These are phyloP conservation scores for Omphalea diandra DNA, from an alignment of 441 rosid genomes.

Conservation along the genomic window DNA sequence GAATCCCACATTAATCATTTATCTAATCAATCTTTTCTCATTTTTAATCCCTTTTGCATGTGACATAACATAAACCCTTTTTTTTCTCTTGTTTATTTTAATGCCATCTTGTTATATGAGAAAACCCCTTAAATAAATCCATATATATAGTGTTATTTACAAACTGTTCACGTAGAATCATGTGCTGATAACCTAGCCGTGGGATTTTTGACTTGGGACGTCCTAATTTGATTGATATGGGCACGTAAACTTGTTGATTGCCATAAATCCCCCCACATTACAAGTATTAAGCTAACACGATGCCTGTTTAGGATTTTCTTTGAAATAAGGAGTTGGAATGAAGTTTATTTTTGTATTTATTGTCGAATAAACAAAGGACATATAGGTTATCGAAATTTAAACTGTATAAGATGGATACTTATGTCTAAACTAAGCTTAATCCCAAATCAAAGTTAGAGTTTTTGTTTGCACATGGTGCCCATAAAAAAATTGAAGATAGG, in stretches of 20 bases:
- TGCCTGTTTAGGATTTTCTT: too few species aligned
- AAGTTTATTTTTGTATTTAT: too few species aligned
- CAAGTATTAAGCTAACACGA: too few species aligned
- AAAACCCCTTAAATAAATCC: conserved; percentile 3
- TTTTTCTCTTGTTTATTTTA: too few species aligned
- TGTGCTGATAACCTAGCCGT: conserved; percentile 21
- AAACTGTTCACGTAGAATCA: conserved; percentile 21
- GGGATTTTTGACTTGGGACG: not conserved
- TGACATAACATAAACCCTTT: conserved; percentile 31
- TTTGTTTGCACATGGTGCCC: too few species aligned
- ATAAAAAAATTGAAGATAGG: not conserved
- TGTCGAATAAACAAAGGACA: too few species aligned
- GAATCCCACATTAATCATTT: conserved; percentile 40
- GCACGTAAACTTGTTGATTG: not conserved
- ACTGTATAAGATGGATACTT: too few species aligned
- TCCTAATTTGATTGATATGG: not conserved
- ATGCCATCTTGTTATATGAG: conserved; percentile 21
- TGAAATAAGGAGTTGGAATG: too few species aligned
- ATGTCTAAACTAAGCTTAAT: too few species aligned
- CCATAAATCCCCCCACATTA: not conserved
- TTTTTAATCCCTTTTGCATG: conserved; percentile 38
- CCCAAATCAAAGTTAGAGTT: too few species aligned
- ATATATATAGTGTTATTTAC: too few species aligned
- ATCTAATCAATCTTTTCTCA: conserved; percentile 34
- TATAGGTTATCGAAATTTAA: too few species aligned